Percentiles rank a stretch among this genome's conserved stretches.
phyloP scores from a whole-genome alignment of 345 rosid genomes.

The Chamaenerion angustifolium region DNA sequence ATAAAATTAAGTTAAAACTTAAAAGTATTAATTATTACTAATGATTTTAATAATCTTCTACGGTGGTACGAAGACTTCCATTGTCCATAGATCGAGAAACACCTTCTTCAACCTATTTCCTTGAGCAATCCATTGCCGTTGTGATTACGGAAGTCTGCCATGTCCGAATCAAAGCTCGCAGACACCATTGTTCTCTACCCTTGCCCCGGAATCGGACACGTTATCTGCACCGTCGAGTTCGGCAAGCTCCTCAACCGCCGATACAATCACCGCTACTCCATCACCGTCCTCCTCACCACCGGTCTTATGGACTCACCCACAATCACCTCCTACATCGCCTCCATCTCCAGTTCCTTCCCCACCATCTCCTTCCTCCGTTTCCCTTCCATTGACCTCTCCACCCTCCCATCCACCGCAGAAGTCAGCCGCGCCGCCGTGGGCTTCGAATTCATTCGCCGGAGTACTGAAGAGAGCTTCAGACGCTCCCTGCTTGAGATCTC shows the following conservation, averaged over 20 bases:
- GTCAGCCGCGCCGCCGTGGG: neutral
- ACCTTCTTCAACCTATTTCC: no score
- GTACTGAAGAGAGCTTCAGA: slow-evolving; percentile 6
- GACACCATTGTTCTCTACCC: slow-evolving; percentile 14
- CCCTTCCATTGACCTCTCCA: slow-evolving; percentile 1
- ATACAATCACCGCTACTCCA: slow-evolving; percentile 3
- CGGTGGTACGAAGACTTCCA: no score
- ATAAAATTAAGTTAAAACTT: no score
- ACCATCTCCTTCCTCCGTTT: slow-evolving; percentile 12
- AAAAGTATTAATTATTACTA: no score
- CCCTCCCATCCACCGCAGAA: neutral
- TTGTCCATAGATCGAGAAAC: no score
- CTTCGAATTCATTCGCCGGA: slow-evolving; percentile 5
- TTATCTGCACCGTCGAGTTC: slow-evolving; percentile 12
- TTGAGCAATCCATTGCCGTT: no score
- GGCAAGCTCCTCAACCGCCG: slow-evolving; percentile 7
- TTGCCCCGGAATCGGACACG: slow-evolving; percentile 13
- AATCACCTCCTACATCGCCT: neutral
- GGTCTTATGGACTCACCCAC: slow-evolving; percentile 2
- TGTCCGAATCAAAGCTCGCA: no score
- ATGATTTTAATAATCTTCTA: no score
- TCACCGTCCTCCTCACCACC: slow-evolving; percentile 11
- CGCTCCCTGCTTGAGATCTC: slow-evolving; percentile 2
- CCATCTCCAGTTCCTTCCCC: slow-evolving; percentile 8
- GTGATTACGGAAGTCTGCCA: no score